Conservation (phyloP, 305 asterid species). For the Euphrasia arctica region DNA sequence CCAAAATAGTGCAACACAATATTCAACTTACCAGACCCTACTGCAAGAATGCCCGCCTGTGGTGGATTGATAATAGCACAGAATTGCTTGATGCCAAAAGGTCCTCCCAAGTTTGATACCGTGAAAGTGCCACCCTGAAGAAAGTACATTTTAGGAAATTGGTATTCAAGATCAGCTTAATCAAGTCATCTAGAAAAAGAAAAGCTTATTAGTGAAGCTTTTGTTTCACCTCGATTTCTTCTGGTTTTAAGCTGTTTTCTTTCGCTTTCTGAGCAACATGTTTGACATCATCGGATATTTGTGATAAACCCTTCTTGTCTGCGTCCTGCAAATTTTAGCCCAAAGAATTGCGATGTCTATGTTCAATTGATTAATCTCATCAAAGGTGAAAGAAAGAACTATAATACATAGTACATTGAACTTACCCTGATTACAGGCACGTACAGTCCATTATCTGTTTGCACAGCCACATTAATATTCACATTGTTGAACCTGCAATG, state of each 20-base stretch:
- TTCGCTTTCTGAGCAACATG: constrained; percentile 78
- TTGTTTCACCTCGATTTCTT: constrained; percentile 79
- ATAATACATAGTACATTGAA: constrained; percentile 9
- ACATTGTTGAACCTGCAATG: constrained; percentile 64
- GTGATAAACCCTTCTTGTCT: constrained; percentile 92
- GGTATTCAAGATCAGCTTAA: not conserved
- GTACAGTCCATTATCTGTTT: constrained; percentile 87
- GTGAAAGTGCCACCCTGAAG: constrained; percentile 98
- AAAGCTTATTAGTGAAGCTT: constrained; percentile 2
- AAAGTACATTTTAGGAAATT: constrained; percentile 13
- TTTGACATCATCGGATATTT: constrained; percentile 84
- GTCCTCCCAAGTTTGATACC: constrained; percentile 91
- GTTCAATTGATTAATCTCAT: constrained; percentile 18
- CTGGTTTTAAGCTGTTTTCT: constrained; percentile 92
- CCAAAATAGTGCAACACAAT: constrained; percentile 5
- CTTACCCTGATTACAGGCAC: constrained; percentile 89
- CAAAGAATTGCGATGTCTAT: constrained; percentile 7
- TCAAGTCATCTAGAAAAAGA: not conserved
- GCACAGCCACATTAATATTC: constrained; percentile 89
- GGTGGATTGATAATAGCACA: constrained; percentile 96
- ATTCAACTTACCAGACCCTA: constrained; percentile 66
- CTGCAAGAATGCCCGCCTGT: constrained; percentile 93
- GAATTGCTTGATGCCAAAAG: constrained; percentile 74
- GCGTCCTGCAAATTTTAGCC: constrained; percentile 65
- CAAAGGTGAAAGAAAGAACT: constrained; percentile 3